Base-by-base conservation (phyloP, 768 basidiomycete species). In the Boletellus ananas region DNA sequence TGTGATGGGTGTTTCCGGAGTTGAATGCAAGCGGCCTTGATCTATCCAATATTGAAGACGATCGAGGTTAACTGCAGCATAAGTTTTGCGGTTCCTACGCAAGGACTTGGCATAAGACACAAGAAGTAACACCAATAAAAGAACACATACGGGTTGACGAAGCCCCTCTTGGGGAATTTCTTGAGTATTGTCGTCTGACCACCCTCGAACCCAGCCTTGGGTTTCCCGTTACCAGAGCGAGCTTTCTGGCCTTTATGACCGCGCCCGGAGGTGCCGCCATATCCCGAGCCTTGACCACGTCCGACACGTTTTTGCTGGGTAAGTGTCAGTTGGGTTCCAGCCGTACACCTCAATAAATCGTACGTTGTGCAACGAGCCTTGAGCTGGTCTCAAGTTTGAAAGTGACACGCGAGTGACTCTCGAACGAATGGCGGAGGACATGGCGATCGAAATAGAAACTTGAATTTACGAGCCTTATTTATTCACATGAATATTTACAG, bases 201-300 rank as follows among this genome's bases (percentile, higher is more conserved):
- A 64, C 96, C 96, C 69, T 97, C 96, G 56, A 97, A 99, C 6
- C 90, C 85, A 23, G 81, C 76, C 58, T 78, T 80, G 27, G 81
- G 84, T 58, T 91, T 87, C 5, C 92, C 90, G 51, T 86, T 83
- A 2, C 94, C 94, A 5, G 91, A 83, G 54, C 95, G 83, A 34
- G 96, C 86, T 52, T 94, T 94, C 70, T 95, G 93, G 58, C 96
- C 96, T 60, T 99, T 99, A 69, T 90, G 80, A 71, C 96, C 96
- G 48, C 92, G 80, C 57, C 92, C 92, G 10, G 94, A 87, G 1
- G 95, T 97, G 54, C 92, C 85, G 56, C 96, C 96, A 51, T 87
- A 81, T 23, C 88, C 87, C 3, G 92, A 93, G 27, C 90, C 90
- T 72, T 91, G 88, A 63, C 95, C 95, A 63, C 95, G 78, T 62